Evolutionary conservation across 148 eudicot species (phyloP), one percentile per base, ranked within the genome.

Genomic region (Rhododendron molle): DNA sequence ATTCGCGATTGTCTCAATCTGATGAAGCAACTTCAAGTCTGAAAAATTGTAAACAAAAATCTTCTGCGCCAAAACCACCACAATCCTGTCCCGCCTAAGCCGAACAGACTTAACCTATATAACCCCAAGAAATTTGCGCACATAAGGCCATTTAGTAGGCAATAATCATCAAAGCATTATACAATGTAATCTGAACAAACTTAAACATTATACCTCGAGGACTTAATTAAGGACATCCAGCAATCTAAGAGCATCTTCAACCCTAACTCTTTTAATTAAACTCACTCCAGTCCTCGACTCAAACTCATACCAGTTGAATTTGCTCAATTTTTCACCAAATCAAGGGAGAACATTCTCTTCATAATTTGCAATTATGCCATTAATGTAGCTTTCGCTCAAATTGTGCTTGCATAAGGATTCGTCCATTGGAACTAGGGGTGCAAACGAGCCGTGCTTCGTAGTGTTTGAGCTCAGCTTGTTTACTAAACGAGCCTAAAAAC

Each of bases 1-100:
- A 82, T 95, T 95, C 16, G 89, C 46, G 26, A 88, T 84, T 7
- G 98, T 95, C 87, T 93, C 96, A 71, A 94, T 92, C 56, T 89
- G 93, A 43, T 93, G 92, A 60, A 92, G 56, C n/a, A 92, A 86
- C 79, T 92, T 95, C 88, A 95, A 84, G 73, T 95, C 93, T 0
- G 88, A 44, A 78, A 93, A 91, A 85, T 92, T 90, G 71, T 95
- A 95, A 14, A 95, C 95, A 38, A 90, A 87, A 0, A 95, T 73
- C 88, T 93, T 93, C 81, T 90, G 92, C 7, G 71, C 15, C 16
- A 92, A 86, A 8, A 87, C 86, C 7, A 92, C 92, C 49, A 93
- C 84, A 46, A 95, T 93, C 62, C 93, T 88, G 47, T 95, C 96
- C 3, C 92, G 86, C 16, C 96, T 88, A 14, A 95, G 89, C 60